Evolutionary conservation across 2,329 filamentous ascomycete genomes (phyloP).

Genomic region (Domatiomyces catenatus): DNA sequence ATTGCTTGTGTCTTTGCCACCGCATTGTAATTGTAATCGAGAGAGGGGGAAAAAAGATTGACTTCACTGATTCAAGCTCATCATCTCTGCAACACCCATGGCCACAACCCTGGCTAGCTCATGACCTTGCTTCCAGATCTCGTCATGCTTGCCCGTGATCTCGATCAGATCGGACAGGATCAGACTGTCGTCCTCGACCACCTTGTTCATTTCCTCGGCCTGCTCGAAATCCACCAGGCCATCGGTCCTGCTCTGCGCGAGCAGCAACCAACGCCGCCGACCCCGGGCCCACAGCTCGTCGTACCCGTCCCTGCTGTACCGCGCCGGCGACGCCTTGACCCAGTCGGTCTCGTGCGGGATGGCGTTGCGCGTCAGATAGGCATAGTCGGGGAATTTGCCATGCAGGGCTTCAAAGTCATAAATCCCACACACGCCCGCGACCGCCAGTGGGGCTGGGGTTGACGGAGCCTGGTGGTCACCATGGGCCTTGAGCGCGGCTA

Average conservation of each 20-base stretch:
- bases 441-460: constrained; percentile 22
- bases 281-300: constrained; percentile 21
- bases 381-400: constrained; percentile 24
- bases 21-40: no score
- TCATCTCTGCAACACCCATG: constrained; percentile 7
- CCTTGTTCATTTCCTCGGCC: constrained; percentile 31
- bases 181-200: constrained; percentile 32
- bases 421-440: constrained; percentile 31
- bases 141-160: constrained; percentile 27
- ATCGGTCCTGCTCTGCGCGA: constrained; percentile 30
- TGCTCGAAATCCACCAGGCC: constrained; percentile 27
- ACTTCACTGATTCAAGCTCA: background rate
- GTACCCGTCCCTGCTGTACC: constrained; percentile 6
- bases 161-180: constrained; percentile 22
- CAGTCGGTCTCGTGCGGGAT: constrained; percentile 25
- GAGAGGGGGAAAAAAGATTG: background rate
- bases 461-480: no score
- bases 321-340: constrained; percentile 27
- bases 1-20: no score
- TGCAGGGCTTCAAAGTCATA: constrained; percentile 28
- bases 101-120: constrained; percentile 26
- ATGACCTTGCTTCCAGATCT: constrained; percentile 27
- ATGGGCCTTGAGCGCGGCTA: constrained; percentile 25
- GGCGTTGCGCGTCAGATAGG: constrained; percentile 27
- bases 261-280: constrained; percentile 22